Base-by-base conservation (phyloP, 2,329 filamentous ascomycete species). In the Phaeosphaeriaceae sp. region DNA sequence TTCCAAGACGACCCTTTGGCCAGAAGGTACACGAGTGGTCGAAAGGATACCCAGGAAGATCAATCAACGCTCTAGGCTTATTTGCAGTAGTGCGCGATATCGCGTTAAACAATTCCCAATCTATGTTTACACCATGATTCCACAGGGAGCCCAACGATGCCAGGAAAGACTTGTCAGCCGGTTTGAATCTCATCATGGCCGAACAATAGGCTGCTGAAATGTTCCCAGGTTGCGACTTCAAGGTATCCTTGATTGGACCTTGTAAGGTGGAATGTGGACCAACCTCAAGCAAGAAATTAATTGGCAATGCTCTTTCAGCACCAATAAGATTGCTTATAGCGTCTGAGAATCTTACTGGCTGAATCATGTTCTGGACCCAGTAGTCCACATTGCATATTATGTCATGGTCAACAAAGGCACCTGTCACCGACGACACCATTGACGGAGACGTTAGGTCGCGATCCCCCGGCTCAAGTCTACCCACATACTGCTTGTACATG, bases 311-410 rank as follows among this genome's bases (percentile, higher is more conserved):
- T 15, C 44, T 30, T 13, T 48, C 28, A 3, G 16, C 18, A 29
- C 26, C 29, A 4, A 42, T n/a, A 20, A 41, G 11, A 17, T 29
- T 35, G n/a, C 30, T 3, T n/a, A 58, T 6, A 4, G 54, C 42
- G 12, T 50, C 48, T 0, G 56, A 67, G n/a, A 78, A 65, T 13
- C 56, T 54, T 6, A 73, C 74, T 6, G 68, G 70, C 2, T 52
- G 63, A 6, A 74, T 36, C 56, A 73, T 71, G 51, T 75, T 76
- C 9, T 63, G 48, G 4, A 66, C 49, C 72, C 73, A 75, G 47
- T 75, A 42, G 6, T 15, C 11, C 13, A 23, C 21, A 12, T 28
- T 32, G 3, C 11, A 15, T 4, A 42, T 9, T 2, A 3, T 23
- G 2, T 11, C 7, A 3, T 6, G 11, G 5, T 9, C 15, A 2